Evolutionary conservation across 306 rosid genomes (phyloP).

Genomic region (Casuarina equisetifolia): DNA sequence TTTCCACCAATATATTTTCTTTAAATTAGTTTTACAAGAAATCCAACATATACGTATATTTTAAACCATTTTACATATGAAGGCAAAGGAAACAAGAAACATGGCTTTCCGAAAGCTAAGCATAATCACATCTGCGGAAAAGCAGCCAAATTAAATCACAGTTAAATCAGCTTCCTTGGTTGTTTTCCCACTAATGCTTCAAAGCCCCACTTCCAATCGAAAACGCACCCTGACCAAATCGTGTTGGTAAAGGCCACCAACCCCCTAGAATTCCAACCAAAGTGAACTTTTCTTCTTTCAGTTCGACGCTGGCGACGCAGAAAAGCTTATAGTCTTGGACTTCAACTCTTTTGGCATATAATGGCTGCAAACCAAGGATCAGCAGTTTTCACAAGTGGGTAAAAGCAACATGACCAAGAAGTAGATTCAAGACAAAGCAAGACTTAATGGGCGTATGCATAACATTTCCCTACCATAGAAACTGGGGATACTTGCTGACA

Average conservation of each 20-base stretch:
- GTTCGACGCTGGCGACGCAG: conserved; percentile 64
- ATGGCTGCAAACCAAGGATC: conserved; percentile 46
- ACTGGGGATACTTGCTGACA: neutral
- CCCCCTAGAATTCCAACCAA: conserved; percentile 76
- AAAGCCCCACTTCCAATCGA: conserved; percentile 33
- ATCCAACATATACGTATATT: neutral
- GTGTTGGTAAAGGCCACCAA: conserved; percentile 66
- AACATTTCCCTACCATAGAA: conserved; percentile 3
- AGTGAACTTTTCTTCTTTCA: conserved; percentile 45
- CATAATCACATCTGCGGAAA: conserved; percentile 10
- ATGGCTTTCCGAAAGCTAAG: conserved; percentile 11
- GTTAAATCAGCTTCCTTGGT: conserved; percentile 13
- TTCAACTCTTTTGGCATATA: conserved; percentile 73
- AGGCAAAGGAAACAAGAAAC: conserved; percentile 4
- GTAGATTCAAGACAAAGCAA: neutral
- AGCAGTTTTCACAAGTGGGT: conserved; percentile 16
- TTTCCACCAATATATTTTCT: neutral
- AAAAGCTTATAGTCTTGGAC: conserved; percentile 68
- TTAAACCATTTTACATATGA: neutral
- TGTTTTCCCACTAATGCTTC: conserved; percentile 25
- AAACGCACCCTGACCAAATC: conserved; percentile 28
- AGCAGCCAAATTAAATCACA: conserved; percentile 4
- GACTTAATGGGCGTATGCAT: neutral
- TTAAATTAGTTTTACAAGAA: neutral
- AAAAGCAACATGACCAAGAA: neutral